Evolutionary conservation across 1,284 basidiomycete genomes (phyloP).

Genomic region (Mrakiaceae sp.): DNA sequence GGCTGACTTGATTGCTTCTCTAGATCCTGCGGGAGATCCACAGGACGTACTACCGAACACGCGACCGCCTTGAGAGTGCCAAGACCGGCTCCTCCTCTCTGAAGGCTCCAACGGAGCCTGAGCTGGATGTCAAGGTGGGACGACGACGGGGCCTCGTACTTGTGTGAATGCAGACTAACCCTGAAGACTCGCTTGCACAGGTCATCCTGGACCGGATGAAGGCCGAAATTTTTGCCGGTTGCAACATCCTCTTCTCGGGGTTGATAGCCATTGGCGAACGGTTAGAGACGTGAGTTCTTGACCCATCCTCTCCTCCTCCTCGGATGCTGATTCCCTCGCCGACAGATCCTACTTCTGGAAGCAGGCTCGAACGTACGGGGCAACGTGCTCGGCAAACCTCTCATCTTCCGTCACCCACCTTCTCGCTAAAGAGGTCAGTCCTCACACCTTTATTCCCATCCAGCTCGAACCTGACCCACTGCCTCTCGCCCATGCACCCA

Average conservation of each 20-base stretch:
- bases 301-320: background rate
- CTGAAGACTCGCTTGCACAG: conserved; percentile 34
- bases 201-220: conserved; percentile 74
- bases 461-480: conserved; percentile 8
- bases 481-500: conserved; percentile 6
- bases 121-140: conserved; percentile 19
- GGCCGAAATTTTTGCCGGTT: conserved; percentile 57
- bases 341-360: conserved; percentile 71
- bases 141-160: too few relatives aligned
- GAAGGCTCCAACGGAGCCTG: too few relatives aligned
- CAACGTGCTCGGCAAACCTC: conserved; percentile 60
- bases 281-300: conserved; percentile 46
- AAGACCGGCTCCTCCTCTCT: conserved; percentile 23
- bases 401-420: conserved; percentile 70
- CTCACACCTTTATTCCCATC: conserved; percentile 10
- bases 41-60: conserved; percentile 30
- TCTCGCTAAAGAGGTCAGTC: conserved; percentile 66
- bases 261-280: conserved; percentile 76
- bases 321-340: background rate
- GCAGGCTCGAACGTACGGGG: conserved; percentile 78
- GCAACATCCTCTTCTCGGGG: conserved; percentile 79
- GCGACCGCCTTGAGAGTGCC: conserved; percentile 40
- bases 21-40: conserved; percentile 72
- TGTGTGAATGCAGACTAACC: too few relatives aligned
- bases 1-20: background rate